These are phyloP conservation scores for Rhizopogon roseolus DNA, from an alignment of 768 basidiomycete genomes.

Conservation along the genomic window DNA sequence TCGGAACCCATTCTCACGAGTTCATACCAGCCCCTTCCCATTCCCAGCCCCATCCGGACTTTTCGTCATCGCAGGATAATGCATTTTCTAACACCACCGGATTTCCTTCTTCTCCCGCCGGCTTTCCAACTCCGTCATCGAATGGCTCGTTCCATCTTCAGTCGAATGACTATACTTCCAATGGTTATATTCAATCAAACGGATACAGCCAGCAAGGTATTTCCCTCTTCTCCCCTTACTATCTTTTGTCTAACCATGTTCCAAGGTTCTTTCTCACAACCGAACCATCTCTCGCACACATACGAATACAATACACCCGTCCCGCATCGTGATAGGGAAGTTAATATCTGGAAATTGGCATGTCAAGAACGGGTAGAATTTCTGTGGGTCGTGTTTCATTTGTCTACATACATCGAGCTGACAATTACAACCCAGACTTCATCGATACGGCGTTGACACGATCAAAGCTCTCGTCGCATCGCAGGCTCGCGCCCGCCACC, in stretches of 20 bases:
- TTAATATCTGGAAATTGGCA: slow-evolving; percentile 31
- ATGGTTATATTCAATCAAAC: neutral
- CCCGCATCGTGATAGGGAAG: slow-evolving; percentile 26
- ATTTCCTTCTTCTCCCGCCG: neutral
- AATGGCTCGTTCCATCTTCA: neutral
- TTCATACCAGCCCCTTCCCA: neutral
- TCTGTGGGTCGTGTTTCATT: slow-evolving; percentile 17
- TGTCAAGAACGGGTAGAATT: slow-evolving; percentile 30
- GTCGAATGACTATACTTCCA: neutral
- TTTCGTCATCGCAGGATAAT: neutral
- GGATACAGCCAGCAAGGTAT: neutral
- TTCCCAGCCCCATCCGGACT: neutral
- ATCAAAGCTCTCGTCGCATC: slow-evolving; percentile 29
- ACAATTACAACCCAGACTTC: slow-evolving; percentile 14
- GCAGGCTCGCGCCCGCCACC: slow-evolving; percentile 10
- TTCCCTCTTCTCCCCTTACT: no score
- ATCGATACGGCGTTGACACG: slow-evolving; percentile 27
- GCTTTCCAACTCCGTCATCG: no score
- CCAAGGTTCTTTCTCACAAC: neutral
- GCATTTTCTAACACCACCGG: neutral
- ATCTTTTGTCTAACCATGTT: neutral
- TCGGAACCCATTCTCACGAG: neutral
- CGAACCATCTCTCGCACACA: slow-evolving; percentile 4
- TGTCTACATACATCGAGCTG: neutral
- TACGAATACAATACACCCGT: slow-evolving; percentile 12